phyloP scores from a whole-genome alignment of 768 basidiomycete genomes.

The Auricularia auricula-judae region DNA sequence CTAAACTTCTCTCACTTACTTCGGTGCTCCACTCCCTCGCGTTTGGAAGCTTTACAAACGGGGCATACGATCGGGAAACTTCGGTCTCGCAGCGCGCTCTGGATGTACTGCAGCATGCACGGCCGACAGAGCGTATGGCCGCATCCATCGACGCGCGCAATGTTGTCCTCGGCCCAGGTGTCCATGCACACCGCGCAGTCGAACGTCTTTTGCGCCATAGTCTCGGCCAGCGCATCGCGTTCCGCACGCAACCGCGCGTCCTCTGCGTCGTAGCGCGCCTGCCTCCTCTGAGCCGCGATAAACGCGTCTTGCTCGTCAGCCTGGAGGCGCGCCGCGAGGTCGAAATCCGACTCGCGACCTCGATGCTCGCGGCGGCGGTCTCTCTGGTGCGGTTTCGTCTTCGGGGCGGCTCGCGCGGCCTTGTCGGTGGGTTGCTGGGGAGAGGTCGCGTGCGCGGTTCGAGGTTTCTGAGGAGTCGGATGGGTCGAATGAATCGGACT shows the following conservation, averaged over 20 bases:
- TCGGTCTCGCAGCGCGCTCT: conserved; percentile 37
- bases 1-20: conserved; percentile 17
- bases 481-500: no score
- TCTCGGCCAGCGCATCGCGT: conserved; percentile 16
- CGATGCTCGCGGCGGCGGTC: background rate
- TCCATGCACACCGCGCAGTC: conserved; percentile 51
- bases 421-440: no score
- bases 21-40: conserved; percentile 15
- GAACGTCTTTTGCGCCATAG: conserved; percentile 25
- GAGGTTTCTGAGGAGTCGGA: no score
- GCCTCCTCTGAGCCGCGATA: conserved; percentile 20
- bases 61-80: conserved; percentile 56
- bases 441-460: no score
- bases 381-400: no score
- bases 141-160: conserved; percentile 34
- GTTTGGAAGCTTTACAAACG: conserved; percentile 29
- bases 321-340: background rate
- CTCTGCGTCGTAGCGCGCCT: conserved; percentile 31
- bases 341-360: conserved; percentile 1
- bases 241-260: conserved; percentile 27
- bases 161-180: conserved; percentile 27
- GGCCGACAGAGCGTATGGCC: conserved; percentile 41
- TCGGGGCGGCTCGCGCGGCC: no score
- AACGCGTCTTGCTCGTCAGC: conserved; percentile 9
- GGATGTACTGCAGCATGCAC: conserved; percentile 35